phyloP scores from a whole-genome alignment of 371 early-diverging fungal genomes.

The Gilbertella persicaria region DNA sequence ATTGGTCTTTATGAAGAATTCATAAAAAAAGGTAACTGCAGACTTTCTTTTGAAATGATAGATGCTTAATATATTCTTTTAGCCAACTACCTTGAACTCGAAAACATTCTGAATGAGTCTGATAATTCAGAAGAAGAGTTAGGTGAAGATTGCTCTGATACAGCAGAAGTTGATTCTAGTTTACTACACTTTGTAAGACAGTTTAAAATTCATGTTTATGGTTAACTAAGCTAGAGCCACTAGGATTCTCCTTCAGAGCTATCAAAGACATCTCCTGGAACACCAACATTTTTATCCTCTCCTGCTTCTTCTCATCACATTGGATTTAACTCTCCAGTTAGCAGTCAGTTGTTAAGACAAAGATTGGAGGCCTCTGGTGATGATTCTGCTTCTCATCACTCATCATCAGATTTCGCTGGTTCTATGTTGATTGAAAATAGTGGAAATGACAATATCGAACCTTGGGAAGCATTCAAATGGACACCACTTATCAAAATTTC shows the following conservation, averaged over 20 bases:
- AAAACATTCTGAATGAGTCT: slow-evolving; percentile 55
- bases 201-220: neutral
- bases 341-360: slow-evolving; percentile 6
- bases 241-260: slow-evolving; percentile 50
- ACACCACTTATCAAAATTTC: slow-evolving; percentile 68
- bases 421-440: slow-evolving; percentile 2
- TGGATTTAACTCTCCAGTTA: slow-evolving; percentile 4
- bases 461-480: slow-evolving; percentile 79
- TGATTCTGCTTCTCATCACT: slow-evolving; percentile 22
- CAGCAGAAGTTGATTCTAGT: slow-evolving; percentile 41
- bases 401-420: slow-evolving; percentile 21
- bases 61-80: neutral
- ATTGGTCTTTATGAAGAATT: slow-evolving; percentile 79
- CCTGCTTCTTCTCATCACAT: slow-evolving; percentile 22
- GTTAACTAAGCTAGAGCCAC: neutral
- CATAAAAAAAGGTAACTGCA: slow-evolving; percentile 72
- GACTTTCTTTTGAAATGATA: too few relatives aligned
- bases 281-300: slow-evolving; percentile 19
- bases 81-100: slow-evolving; percentile 55
- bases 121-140: slow-evolving; percentile 41
- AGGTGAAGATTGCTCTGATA: slow-evolving; percentile 20
- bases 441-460: slow-evolving; percentile 29
- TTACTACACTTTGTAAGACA: slow-evolving; percentile 39
- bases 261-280: slow-evolving; percentile 31
- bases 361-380: slow-evolving; percentile 17